Evolutionary conservation across 805 yeast genomes (phyloP).

Genomic region (Wickerhamomyces kurtzmanii): DNA sequence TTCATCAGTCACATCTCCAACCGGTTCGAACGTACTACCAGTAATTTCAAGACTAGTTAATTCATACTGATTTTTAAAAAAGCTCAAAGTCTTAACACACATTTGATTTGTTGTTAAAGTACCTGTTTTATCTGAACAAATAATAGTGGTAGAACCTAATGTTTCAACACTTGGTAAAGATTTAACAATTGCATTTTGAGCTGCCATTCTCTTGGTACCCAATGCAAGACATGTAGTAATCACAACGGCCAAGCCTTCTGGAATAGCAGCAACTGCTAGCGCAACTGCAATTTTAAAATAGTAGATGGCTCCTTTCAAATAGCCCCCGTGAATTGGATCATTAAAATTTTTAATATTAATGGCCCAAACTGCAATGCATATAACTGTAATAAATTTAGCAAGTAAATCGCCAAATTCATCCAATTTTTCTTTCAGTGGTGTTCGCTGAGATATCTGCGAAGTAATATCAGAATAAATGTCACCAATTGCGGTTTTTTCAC

Average conservation of each 20-base stretch:
- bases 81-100: conserved; percentile 26
- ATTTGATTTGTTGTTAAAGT: conserved; percentile 43
- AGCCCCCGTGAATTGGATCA: conserved; percentile 35
- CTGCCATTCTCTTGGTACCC: conserved; percentile 39
- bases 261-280: conserved; percentile 41
- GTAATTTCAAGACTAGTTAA: conserved; percentile 25
- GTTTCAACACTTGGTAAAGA: conserved; percentile 44
- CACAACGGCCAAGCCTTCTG: conserved; percentile 44
- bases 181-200: conserved; percentile 36
- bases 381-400: conserved; percentile 32
- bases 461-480: conserved; percentile 33
- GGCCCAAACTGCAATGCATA: conserved; percentile 37
- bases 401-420: conserved; percentile 27
- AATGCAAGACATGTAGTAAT: conserved; percentile 40
- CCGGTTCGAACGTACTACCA: conserved; percentile 24
- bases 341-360: conserved; percentile 27
- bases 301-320: conserved; percentile 33
- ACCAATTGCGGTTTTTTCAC: conserved; percentile 38
- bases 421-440: conserved; percentile 27
- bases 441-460: conserved; percentile 24
- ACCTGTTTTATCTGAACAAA: conserved; percentile 36
- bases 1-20: conserved; percentile 16
- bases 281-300: conserved; percentile 41
- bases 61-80: conserved; percentile 18
- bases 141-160: conserved; percentile 43